Evolutionary conservation across 2,329 filamentous ascomycete genomes (phyloP).

Genomic region (Ambrosiella cleistominuta): DNA sequence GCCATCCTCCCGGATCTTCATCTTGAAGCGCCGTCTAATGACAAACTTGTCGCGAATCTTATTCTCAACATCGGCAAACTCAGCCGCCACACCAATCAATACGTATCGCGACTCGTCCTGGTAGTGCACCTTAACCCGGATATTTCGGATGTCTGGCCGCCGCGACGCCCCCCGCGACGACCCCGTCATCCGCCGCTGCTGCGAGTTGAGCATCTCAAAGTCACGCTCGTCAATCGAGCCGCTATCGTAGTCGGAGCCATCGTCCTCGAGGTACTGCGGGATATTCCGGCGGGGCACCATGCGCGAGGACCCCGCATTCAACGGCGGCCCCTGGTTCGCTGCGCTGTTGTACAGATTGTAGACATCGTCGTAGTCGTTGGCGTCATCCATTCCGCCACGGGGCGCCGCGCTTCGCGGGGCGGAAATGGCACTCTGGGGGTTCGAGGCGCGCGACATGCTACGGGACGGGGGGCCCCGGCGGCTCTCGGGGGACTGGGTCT

Average conservation of each 20-base stretch:
- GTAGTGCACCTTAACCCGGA: conserved; percentile 81
- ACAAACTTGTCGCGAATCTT: conserved; percentile 77
- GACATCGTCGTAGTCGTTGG: conserved; percentile 21
- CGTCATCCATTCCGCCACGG: conserved; percentile 12
- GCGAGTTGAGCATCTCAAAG: conserved; percentile 55
- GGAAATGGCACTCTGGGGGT: conserved; percentile 9
- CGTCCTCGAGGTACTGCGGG: conserved; percentile 52
- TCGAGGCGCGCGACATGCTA: conserved; percentile 9
- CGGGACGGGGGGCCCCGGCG: conserved; percentile 5
- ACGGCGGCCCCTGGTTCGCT: conserved; percentile 27
- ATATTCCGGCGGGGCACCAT: conserved; percentile 26
- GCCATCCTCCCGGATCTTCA: conserved; percentile 76
- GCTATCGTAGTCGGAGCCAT: conserved; percentile 54
- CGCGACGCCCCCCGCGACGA: conserved; percentile 37
- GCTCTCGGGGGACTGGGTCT: conserved; percentile 30
- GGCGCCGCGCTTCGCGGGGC: conserved; percentile 12
- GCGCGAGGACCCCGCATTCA: conserved; percentile 24
- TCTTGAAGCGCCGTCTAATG: conserved; percentile 61
- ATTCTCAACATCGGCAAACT: conserved; percentile 61
- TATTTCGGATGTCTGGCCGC: conserved; percentile 52
- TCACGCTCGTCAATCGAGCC: conserved; percentile 56
- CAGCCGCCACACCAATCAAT: conserved; percentile 56
- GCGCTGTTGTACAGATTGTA: conserved; percentile 13
- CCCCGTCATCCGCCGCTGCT: conserved; percentile 27
- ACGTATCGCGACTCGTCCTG: conserved; percentile 82